phyloP scores from a whole-genome alignment of 2,329 filamentous ascomycete species.

The Aspergillus pseudoterreus region DNA sequence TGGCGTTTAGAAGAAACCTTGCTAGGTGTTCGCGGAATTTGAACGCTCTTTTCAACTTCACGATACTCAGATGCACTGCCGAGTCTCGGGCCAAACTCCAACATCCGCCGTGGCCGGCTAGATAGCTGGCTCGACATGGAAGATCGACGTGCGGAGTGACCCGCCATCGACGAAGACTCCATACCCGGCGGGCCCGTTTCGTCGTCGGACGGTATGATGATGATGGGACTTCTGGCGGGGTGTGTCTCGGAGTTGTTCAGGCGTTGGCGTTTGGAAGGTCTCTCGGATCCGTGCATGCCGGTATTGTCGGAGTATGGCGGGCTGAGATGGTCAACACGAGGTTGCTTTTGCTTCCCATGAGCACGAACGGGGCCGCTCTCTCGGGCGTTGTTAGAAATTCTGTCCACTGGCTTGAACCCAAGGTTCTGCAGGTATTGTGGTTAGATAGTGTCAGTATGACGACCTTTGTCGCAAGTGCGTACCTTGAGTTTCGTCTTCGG shows the following conservation, averaged over 20 bases:
- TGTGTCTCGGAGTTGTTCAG: conserved; percentile 12
- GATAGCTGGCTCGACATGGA: conserved; percentile 19
- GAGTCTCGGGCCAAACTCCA: background rate
- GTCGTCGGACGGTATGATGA: conserved; percentile 15
- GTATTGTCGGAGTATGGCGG: conserved; percentile 1
- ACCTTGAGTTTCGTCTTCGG: background rate
- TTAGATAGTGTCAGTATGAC: no score
- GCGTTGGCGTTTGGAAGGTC: conserved; percentile 29
- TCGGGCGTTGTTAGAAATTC: conserved; percentile 17
- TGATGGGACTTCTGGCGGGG: conserved; percentile 1
- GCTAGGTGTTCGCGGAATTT: conserved; percentile 2
- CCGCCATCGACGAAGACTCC: conserved; percentile 4
- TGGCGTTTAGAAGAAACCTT: conserved; percentile 3
- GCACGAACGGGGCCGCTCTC: conserved; percentile 33
- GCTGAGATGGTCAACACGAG: background rate
- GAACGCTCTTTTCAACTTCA: conserved; percentile 17
- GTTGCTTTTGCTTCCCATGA: conserved; percentile 12
- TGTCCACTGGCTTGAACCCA: background rate
- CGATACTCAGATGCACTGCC: conserved; percentile 15
- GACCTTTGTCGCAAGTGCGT: background rate
- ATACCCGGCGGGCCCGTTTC: conserved; percentile 9
- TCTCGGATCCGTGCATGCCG: conserved; percentile 12
- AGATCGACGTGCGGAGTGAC: conserved; percentile 14
- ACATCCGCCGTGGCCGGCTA: conserved; percentile 1
- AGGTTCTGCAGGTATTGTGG: no score